Evolutionary conservation across 2,329 filamentous ascomycete genomes (phyloP).

Genomic region (Fusarium poae): DNA sequence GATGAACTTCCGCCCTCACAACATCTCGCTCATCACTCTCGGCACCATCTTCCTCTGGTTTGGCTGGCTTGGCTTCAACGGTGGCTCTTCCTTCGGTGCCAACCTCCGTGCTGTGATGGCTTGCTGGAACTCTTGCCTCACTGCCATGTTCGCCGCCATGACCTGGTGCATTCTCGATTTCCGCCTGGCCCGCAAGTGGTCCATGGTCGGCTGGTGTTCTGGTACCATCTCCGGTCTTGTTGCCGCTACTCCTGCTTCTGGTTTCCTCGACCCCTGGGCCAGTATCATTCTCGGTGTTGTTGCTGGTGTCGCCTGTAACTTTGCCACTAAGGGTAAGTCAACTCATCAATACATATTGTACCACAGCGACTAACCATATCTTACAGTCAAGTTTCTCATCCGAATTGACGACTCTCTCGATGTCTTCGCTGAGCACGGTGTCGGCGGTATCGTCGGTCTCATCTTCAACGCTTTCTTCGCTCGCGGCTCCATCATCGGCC

Average conservation of each 20-base stretch:
- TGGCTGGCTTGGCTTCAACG: slow-evolving; percentile 99
- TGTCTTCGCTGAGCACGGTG: slow-evolving; percentile 78
- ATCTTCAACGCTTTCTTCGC: slow-evolving; percentile 81
- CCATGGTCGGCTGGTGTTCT: slow-evolving; percentile 79
- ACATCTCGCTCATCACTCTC: slow-evolving; percentile 96
- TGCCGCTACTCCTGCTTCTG: slow-evolving; percentile 76
- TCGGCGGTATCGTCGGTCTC: slow-evolving; percentile 77
- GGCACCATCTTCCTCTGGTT: slow-evolving; percentile 98
- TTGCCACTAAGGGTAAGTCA: slow-evolving; percentile 69
- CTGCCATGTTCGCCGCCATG: slow-evolving; percentile 90
- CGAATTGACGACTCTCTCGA: slow-evolving; percentile 78
- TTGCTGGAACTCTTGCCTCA: slow-evolving; percentile 97
- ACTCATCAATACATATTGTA: background rate
- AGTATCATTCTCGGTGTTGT: slow-evolving; percentile 75
- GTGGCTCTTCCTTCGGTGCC: slow-evolving; percentile 91
- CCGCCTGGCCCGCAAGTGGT: slow-evolving; percentile 95
- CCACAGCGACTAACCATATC: slow-evolving; percentile 11
- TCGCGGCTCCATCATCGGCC: slow-evolving; percentile 76
- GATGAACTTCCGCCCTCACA: slow-evolving; percentile 99
- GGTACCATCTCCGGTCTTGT: slow-evolving; percentile 79
- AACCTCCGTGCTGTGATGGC: slow-evolving; percentile 96
- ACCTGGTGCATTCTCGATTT: slow-evolving; percentile 97
- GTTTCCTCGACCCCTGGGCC: slow-evolving; percentile 76
- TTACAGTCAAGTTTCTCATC: slow-evolving; percentile 69
- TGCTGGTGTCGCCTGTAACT: slow-evolving; percentile 76